These are phyloP conservation scores for Rutstroemia sydowiana DNA, from an alignment of 2,329 filamentous ascomycete species.

Conservation along the genomic window DNA sequence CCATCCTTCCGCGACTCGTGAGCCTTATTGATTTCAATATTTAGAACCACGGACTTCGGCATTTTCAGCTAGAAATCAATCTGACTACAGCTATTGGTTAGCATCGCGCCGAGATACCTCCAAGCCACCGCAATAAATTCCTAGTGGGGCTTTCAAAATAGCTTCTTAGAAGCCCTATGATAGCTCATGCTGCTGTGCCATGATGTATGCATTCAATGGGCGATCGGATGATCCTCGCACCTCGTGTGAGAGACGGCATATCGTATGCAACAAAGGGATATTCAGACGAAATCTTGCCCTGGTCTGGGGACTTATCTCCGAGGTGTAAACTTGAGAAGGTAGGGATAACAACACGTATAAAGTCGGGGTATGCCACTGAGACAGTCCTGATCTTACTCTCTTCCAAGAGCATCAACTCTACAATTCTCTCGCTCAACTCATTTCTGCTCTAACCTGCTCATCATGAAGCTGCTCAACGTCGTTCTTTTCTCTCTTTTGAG, in stretches of 20 bases:
- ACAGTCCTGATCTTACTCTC: slow-evolving; percentile 1
- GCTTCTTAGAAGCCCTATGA: not conserved
- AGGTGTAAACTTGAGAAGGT: not conserved
- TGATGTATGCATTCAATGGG: not conserved
- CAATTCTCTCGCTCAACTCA: not conserved
- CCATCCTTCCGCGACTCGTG: not conserved
- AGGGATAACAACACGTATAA: too few relatives aligned
- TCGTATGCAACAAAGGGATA: not conserved
- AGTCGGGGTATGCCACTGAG: slow-evolving; percentile 5
- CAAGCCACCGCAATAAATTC: not conserved
- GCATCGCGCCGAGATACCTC: not conserved
- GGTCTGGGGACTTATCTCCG: not conserved
- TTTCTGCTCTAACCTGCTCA: slow-evolving; percentile 9
- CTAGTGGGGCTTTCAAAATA: too few relatives aligned
- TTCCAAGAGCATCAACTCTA: slow-evolving; percentile 2
- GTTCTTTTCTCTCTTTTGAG: slow-evolving; percentile 2
- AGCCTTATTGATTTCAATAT: not conserved
- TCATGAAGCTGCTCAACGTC: slow-evolving; percentile 9
- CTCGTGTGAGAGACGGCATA: slow-evolving; percentile 6
- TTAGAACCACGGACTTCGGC: not conserved
- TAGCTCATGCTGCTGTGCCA: not conserved
- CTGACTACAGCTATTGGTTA: not conserved
- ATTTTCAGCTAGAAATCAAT: slow-evolving; percentile 1
- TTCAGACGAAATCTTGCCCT: not conserved
- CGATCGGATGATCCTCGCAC: slow-evolving; percentile 1